These are phyloP conservation scores for Trichosanthes cucumerina DNA, from an alignment of 306 rosid species.

Conservation along the genomic window DNA sequence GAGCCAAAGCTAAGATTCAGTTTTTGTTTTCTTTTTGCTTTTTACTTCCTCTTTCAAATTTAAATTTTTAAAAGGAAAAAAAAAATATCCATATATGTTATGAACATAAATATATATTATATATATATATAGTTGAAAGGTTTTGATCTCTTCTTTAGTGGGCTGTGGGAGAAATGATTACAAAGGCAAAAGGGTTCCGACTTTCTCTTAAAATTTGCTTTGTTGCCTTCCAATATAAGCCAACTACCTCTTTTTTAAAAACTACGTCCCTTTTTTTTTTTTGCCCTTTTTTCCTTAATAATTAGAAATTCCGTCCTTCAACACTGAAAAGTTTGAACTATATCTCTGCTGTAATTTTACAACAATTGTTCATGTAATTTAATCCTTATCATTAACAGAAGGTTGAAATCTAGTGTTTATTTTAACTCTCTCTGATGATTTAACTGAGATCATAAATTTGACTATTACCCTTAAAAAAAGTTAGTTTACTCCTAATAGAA, in stretches of 20 bases:
- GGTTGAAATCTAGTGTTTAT: no score
- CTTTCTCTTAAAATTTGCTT: constrained; percentile 5
- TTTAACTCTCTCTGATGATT: no score
- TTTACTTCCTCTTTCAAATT: neutral
- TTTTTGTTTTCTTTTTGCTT: neutral
- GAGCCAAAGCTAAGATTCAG: constrained; percentile 10
- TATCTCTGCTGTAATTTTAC: no score
- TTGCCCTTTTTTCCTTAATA: neutral
- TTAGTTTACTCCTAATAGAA: no score
- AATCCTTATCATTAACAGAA: no score
- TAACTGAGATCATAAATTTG: no score
- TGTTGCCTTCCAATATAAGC: constrained; percentile 5
- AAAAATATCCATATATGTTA: neutral
- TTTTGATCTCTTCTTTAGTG: neutral
- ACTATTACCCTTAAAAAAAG: no score
- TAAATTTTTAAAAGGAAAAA: no score
- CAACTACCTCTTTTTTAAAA: neutral
- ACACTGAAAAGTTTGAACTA: no score
- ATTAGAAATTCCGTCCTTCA: no score
- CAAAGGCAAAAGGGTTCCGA: constrained; percentile 11
- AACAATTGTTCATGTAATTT: no score
- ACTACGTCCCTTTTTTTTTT: neutral
- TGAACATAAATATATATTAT: neutral
- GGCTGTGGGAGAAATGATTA: constrained; percentile 8
- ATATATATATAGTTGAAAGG: neutral